Evolutionary conservation across 345 rosid genomes (phyloP), one percentile per base, ranked within the genome.

Genomic region (Syzygium aromaticum): DNA sequence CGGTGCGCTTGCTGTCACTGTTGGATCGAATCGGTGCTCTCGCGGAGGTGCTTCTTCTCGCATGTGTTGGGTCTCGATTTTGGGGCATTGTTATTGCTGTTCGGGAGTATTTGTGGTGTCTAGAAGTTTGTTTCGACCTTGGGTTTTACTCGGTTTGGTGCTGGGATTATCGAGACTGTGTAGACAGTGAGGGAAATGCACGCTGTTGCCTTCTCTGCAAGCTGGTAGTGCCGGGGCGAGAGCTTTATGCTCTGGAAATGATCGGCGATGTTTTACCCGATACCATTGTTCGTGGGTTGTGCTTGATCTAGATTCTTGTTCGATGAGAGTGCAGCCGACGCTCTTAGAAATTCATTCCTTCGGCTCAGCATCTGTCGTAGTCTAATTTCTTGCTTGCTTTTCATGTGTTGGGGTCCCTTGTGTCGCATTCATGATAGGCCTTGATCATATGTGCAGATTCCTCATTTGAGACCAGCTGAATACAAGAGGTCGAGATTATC

Each of bases 391-490:
- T 33, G 80, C 49, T 73, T 33, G 25, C 80, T 73, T 33, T 33
- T 73, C 46, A 33, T 73, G 43, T 61, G 54, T 46, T n/a, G 67
- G 38, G 52, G 33, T 86, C 25, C 14, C 27, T 28, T 16, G 14
- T 64, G 30, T 33, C 0, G 0, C 33, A 38, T 59, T 85, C 10
- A 57, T 28, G 28, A 17, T 38, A 56, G 86, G 77, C 27, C 11
- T 67, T 2, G n/a, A 19, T 22, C 21, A 54, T 84, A 12, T 61
- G 73, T 87, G 52, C 91, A 96, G 98, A 95, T 96, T 89, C 98
- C 98, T 59, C 98, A 95, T 90, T 86, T 96, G 94, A 94, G 98
- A 91, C 98, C 98, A 19, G 87, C 98, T 85, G 95, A 96, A 85
- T 96, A 96, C 90, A 96, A 96, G 93, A 95, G 97, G 88, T 94